Base-by-base conservation (phyloP, 257 asterid species). In the Verbascum thapsus region DNA sequence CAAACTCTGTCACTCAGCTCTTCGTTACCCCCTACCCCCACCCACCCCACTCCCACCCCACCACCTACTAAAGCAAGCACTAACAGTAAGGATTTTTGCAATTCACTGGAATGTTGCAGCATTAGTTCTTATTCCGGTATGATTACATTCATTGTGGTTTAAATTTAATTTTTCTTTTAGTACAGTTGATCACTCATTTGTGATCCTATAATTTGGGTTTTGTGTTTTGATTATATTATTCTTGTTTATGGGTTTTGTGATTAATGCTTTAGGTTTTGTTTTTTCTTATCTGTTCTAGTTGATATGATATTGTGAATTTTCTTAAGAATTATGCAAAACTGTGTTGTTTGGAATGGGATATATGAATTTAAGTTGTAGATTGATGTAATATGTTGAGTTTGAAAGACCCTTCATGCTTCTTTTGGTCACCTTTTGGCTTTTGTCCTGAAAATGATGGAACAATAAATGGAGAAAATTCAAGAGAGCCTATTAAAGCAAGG, bases 71-170 rank as follows among this genome's bases (percentile, higher is more conserved):
- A 39, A n/a, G n/a, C 49, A 42, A n/a, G 15, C n/a, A n/a, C n/a
- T n/a, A n/a, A n/a, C n/a, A n/a, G n/a, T n/a, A n/a, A n/a, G n/a
- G n/a, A n/a, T n/a, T n/a, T n/a, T n/a, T 45, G 42, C 45, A 58
- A 50, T 56, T 56, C 47, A 37, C 64, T 19, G 49, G n/a, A 26
- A 63, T 18, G 64, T 55, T 68, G 51, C 74, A 40, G 67, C 68
- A 18, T 50, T 61, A 16, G 30, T 71, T 71, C 57, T 48, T n/a
- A n/a, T n/a, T 20, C 67, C 35, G 69, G 74, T 71, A 61, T 55
- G 69, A 40, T 71, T 32, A 34, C 56, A 26, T 39, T 52, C 70
- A 17, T 56, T 43, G 2, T 67, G 7, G 7, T 23, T 53, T 4
- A n/a, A n/a, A 35, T 43, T 63, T 37, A 2, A n/a, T n/a, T n/a